These are phyloP conservation scores for Uronychia binucleata DNA, from an alignment of 73 alveolate genomes.

Conservation along the genomic window DNA sequence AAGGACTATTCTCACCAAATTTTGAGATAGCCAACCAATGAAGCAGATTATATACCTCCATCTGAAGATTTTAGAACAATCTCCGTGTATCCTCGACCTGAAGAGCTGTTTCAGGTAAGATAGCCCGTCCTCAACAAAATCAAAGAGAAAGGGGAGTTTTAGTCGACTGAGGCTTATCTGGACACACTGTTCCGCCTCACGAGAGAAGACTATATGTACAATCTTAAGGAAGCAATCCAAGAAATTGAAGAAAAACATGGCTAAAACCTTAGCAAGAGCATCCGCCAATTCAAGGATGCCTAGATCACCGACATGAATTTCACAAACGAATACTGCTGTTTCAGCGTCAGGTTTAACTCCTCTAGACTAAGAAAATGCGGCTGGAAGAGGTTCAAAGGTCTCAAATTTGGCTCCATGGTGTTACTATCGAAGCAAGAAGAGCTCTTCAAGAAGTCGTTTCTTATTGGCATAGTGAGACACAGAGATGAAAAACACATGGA, in stretches of 20 bases:
- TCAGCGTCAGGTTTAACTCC: not conserved
- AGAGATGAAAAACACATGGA: not conserved
- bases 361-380: not conserved
- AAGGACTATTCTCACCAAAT: too few relatives aligned
- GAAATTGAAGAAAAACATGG: not conserved
- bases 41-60: not conserved
- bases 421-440: not conserved
- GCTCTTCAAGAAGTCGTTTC: not conserved
- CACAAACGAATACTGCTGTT: not conserved
- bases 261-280: not conserved
- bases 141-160: not conserved
- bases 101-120: not conserved
- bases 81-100: not conserved
- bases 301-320: not conserved
- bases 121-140: not conserved
- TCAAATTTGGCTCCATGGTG: not conserved
- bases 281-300: not conserved
- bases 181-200: not conserved
- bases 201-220: not conserved
- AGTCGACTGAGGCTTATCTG: not conserved
- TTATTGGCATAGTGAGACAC: not conserved
- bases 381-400: not conserved
- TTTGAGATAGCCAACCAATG: too few relatives aligned
- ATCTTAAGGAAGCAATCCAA: not conserved
- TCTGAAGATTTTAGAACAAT: not conserved